Conservation (phyloP, 2,329 filamentous ascomycete species). For the Diaporthe velutina region DNA sequence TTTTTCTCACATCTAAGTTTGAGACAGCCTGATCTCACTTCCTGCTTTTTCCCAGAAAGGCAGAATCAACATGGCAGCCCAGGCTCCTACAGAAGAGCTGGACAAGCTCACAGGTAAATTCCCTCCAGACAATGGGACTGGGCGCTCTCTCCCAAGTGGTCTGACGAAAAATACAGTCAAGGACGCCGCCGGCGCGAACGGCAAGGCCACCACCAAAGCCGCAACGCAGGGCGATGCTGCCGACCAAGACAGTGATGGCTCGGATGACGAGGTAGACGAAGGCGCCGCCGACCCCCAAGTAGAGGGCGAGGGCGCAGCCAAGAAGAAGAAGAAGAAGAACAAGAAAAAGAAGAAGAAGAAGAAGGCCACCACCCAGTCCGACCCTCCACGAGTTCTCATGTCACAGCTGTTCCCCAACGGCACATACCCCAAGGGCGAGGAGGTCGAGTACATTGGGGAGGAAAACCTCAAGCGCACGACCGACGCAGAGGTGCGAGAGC, state of each 20-base stretch:
- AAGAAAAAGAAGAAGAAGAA: constrained; percentile 79
- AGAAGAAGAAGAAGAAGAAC: constrained; percentile 89
- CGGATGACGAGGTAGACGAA: constrained; percentile 66
- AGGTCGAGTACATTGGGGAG: constrained; percentile 77
- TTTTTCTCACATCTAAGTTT: background rate
- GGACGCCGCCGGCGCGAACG: constrained; percentile 54
- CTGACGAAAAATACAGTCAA: constrained; percentile 50
- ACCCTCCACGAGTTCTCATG: constrained; percentile 80
- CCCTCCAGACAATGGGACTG: background rate
- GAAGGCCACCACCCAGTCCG: constrained; percentile 77
- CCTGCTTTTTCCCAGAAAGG: constrained; percentile 7
- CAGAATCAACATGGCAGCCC: constrained; percentile 55
- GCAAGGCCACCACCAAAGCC: constrained; percentile 54
- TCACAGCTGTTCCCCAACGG: constrained; percentile 80
- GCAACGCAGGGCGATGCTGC: constrained; percentile 54
- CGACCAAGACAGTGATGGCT: constrained; percentile 60
- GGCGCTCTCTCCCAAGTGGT: background rate
- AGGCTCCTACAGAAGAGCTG: constrained; percentile 55
- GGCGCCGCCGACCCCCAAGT: constrained; percentile 52
- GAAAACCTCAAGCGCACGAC: constrained; percentile 86
- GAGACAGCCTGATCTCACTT: constrained; percentile 24
- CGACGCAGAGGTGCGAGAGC: constrained; percentile 84
- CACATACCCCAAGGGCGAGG: constrained; percentile 82
- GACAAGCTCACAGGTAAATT: constrained; percentile 55
- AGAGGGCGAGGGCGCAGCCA: constrained; percentile 57